Evolutionary conservation across 306 rosid species (phyloP).

Genomic region (Dryas alaskensis): DNA sequence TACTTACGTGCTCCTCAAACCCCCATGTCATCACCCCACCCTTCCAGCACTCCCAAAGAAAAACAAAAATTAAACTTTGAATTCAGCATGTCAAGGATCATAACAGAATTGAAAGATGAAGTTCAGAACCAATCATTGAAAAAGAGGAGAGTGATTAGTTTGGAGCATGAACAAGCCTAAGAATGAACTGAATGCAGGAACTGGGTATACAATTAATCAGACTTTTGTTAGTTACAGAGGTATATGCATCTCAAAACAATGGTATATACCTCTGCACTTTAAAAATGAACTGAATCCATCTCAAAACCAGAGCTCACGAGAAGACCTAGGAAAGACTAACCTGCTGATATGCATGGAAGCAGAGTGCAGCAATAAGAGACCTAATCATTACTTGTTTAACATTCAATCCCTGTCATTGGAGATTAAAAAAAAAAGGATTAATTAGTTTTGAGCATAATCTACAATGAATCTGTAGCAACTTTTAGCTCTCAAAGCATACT

Average conservation of each 20-base stretch:
- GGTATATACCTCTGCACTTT: neutral
- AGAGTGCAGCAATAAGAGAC: conserved; percentile 85
- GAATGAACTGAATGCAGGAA: neutral
- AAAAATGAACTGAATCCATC: conserved; percentile 1
- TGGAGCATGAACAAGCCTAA: neutral
- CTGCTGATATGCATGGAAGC: conserved; percentile 97
- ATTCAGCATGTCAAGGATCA: neutral
- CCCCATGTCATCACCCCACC: neutral
- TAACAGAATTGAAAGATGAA: neutral
- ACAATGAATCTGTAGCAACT: conserved; percentile 1
- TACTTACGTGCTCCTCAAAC: neutral
- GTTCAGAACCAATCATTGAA: neutral
- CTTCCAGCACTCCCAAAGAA: neutral
- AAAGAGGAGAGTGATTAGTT: neutral
- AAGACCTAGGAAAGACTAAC: conserved; percentile 34
- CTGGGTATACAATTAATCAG: no score
- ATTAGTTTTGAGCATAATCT: conserved; percentile 20
- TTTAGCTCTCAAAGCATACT: conserved; percentile 38
- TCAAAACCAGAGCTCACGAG: neutral
- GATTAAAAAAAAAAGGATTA: neutral
- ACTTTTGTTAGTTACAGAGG: no score
- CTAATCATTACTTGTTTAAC: conserved; percentile 57
- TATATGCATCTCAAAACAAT: no score
- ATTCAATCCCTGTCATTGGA: conserved; percentile 65
- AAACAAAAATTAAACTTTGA: neutral